phyloP scores from a whole-genome alignment of 805 yeast species.

The Priceomyces carsonii region DNA sequence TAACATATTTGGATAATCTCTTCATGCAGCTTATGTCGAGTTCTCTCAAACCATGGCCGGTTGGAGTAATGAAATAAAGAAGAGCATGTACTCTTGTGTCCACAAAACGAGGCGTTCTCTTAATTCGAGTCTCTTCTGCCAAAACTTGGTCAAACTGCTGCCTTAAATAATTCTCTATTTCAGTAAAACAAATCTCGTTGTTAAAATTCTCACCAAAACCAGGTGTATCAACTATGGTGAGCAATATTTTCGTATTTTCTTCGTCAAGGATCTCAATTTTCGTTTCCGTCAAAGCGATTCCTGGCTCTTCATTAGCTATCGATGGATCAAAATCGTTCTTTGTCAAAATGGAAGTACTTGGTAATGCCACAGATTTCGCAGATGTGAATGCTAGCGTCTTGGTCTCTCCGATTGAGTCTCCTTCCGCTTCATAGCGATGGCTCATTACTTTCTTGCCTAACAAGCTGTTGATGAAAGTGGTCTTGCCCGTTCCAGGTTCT shows the following conservation, averaged over 20 bases:
- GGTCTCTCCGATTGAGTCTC: constrained; percentile 29
- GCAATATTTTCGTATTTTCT: constrained; percentile 51
- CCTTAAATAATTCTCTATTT: constrained; percentile 64
- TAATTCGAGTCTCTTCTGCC: constrained; percentile 84
- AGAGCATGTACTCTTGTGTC: constrained; percentile 79
- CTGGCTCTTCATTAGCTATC: constrained; percentile 66
- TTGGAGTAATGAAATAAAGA: constrained; percentile 74
- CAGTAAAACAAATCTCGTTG: constrained; percentile 65
- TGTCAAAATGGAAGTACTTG: constrained; percentile 56
- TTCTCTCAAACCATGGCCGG: constrained; percentile 79
- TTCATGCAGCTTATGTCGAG: constrained; percentile 74
- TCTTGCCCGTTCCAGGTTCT: constrained; percentile 73
- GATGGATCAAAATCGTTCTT: constrained; percentile 60
- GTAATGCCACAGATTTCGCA: constrained; percentile 55
- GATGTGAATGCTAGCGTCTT: constrained; percentile 58
- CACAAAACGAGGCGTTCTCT: constrained; percentile 79
- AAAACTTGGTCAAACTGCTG: constrained; percentile 78
- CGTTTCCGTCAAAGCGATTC: constrained; percentile 72
- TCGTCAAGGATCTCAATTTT: constrained; percentile 62
- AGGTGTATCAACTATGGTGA: constrained; percentile 68
- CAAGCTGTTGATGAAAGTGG: constrained; percentile 70
- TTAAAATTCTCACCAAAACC: constrained; percentile 80
- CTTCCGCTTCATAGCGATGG: constrained; percentile 49
- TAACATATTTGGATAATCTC: constrained; percentile 67
- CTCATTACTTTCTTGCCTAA: constrained; percentile 62